These are phyloP conservation scores for Thraustochytrium striatum DNA, from an alignment of 352 stramenopile genomes.

Conservation along the genomic window DNA sequence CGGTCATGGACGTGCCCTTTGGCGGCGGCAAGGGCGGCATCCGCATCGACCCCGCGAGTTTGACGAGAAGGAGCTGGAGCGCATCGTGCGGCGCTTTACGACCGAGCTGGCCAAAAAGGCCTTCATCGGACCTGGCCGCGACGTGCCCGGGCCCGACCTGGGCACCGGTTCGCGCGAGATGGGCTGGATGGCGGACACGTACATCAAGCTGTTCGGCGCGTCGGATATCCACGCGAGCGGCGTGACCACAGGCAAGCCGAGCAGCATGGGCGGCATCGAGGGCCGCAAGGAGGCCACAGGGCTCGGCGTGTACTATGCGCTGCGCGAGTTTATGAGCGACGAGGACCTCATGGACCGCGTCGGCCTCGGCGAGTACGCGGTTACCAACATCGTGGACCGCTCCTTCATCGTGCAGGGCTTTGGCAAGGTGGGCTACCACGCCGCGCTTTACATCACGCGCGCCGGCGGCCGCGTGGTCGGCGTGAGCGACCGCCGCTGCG, in stretches of 20 bases:
- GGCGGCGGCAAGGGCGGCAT: conserved; percentile 51
- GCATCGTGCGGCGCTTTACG: conserved; percentile 50
- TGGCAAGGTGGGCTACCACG: conserved; percentile 52
- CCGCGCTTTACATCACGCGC: conserved; percentile 44
- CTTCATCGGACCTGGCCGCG: conserved; percentile 51
- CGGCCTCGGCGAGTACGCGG: conserved; percentile 5
- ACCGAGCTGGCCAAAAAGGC: conserved; percentile 53
- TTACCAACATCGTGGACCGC: conserved; percentile 16
- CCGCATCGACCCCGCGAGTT: conserved; percentile 48
- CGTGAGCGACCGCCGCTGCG: conserved; percentile 51
- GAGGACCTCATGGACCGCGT: conserved; percentile 16
- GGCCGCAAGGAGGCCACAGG: conserved; percentile 50
- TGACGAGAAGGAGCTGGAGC: conserved; percentile 46
- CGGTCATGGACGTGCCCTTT: conserved; percentile 51
- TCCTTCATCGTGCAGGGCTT: conserved; percentile 51
- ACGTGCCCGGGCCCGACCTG: conserved; percentile 51
- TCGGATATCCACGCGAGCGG: conserved; percentile 47
- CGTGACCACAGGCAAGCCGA: conserved; percentile 51
- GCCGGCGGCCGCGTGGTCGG: conserved; percentile 36
- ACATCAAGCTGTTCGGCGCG: conserved; percentile 46
- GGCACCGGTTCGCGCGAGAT: conserved; percentile 50
- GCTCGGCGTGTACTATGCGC: conserved; percentile 50
- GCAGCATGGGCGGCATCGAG: conserved; percentile 49
- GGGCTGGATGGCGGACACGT: conserved; percentile 53
- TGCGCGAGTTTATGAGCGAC: conserved; percentile 50